These are phyloP conservation scores for Fomitopsis pinicola DNA, from an alignment of 1,284 basidiomycete genomes.

Conservation along the genomic window DNA sequence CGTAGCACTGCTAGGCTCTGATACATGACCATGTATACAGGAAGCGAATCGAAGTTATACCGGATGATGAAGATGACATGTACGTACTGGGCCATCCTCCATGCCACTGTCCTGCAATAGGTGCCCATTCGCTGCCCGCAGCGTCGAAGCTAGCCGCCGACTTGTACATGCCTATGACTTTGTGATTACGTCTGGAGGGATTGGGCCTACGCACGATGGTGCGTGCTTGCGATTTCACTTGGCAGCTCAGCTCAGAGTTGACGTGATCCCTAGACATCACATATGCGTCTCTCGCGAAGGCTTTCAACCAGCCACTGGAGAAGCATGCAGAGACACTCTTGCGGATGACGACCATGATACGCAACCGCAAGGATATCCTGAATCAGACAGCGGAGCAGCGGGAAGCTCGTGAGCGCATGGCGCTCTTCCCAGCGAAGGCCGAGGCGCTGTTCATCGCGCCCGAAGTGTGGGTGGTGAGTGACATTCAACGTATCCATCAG, in stretches of 20 bases:
- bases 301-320: constrained; percentile 73
- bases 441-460: constrained; percentile 71
- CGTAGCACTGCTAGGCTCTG: no score
- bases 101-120: background rate
- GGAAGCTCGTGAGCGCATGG: constrained; percentile 77
- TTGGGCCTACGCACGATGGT: constrained; percentile 88
- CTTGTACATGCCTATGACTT: constrained; percentile 85
- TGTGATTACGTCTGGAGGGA: constrained; percentile 83
- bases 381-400: constrained; percentile 69
- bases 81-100: constrained; percentile 33
- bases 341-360: constrained; percentile 71
- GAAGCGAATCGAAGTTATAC: constrained; percentile 87
- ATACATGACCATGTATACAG: constrained; percentile 33
- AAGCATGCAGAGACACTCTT: constrained; percentile 80
- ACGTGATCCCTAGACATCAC: constrained; percentile 65
- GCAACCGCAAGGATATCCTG: constrained; percentile 48
- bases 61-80: constrained; percentile 91
- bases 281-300: constrained; percentile 81
- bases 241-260: no score
- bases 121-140: constrained; percentile 24
- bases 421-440: constrained; percentile 72
- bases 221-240: constrained; percentile 9
- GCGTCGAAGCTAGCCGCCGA: constrained; percentile 79
- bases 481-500: background rate
- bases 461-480: constrained; percentile 80